Evolutionary conservation across 345 rosid genomes (phyloP).

Genomic region (Salix purpurea): DNA sequence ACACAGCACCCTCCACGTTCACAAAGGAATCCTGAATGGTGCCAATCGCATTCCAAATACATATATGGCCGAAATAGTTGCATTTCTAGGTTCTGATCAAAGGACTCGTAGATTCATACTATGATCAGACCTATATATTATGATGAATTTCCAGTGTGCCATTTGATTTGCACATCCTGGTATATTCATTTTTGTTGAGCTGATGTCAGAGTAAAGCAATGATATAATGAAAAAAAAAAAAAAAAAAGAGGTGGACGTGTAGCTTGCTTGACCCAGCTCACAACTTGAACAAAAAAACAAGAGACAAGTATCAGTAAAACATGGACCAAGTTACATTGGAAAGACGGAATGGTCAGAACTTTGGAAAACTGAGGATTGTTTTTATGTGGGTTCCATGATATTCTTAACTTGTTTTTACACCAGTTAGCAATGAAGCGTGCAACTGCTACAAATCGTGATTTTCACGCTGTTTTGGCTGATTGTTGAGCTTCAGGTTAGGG

Average conservation of each 20-base stretch:
- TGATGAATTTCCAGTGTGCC: neutral
- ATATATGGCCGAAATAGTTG: neutral
- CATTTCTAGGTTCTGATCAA: neutral
- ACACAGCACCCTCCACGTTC: no score
- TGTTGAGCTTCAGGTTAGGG: neutral
- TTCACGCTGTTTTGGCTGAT: neutral
- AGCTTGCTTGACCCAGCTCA: neutral
- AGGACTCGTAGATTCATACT: neutral
- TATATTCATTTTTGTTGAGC: neutral
- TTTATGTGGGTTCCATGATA: no score
- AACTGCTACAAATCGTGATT: neutral
- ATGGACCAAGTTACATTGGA: constrained; percentile 59
- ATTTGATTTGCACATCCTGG: no score
- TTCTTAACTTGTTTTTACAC: no score
- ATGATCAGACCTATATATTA: no score
- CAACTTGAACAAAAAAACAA: neutral
- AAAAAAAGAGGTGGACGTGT: neutral
- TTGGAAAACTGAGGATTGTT: constrained; percentile 31
- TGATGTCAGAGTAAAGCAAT: neutral
- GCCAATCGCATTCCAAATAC: neutral
- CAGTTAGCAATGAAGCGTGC: constrained; percentile 5
- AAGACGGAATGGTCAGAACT: constrained; percentile 96
- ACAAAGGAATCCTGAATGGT: neutral
- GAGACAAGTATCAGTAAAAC: neutral
- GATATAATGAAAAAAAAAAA: neutral